Percentiles rank a stretch among this genome's conserved stretches.
Evolutionary conservation across 2,329 filamentous ascomycete species (phyloP).

Genomic region (Ophiostoma sp.): DNA sequence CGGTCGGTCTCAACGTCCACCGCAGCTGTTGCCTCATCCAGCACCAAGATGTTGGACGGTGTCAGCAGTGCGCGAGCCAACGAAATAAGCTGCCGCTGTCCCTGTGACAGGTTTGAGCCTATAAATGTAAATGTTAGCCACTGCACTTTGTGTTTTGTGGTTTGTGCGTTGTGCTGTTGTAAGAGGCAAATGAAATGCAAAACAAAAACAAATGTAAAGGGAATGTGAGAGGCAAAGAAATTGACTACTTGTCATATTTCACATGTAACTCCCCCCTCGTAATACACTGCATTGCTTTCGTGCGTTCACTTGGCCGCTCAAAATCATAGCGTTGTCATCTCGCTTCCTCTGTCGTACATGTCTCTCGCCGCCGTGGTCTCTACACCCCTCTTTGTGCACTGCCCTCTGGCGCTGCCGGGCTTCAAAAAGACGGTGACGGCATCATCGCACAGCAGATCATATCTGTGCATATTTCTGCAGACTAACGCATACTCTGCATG

Average conservation of each 20-base stretch:
- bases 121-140: background rate
- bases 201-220: background rate
- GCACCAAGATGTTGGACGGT: slow-evolving; percentile 91
- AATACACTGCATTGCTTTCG: slow-evolving; percentile 7
- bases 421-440: slow-evolving; percentile 20
- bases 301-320: background rate
- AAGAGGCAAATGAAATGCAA: background rate
- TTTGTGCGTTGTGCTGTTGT: background rate
- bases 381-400: slow-evolving; percentile 9
- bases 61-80: slow-evolving; percentile 89
- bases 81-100: slow-evolving; percentile 89
- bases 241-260: background rate
- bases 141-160: background rate
- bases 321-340: background rate
- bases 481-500: background rate
- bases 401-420: background rate
- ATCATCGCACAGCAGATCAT: slow-evolving; percentile 19
- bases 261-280: background rate
- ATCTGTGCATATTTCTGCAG: background rate
- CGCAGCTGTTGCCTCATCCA: slow-evolving; percentile 90
- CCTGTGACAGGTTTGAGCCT: slow-evolving; percentile 93
- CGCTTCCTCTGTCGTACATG: background rate
- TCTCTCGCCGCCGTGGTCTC: background rate
- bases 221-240: background rate
- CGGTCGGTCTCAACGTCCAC: slow-evolving; percentile 65